phyloP scores from a whole-genome alignment of 495 filamentous ascomycete species.

The Durotheca rogersii region DNA sequence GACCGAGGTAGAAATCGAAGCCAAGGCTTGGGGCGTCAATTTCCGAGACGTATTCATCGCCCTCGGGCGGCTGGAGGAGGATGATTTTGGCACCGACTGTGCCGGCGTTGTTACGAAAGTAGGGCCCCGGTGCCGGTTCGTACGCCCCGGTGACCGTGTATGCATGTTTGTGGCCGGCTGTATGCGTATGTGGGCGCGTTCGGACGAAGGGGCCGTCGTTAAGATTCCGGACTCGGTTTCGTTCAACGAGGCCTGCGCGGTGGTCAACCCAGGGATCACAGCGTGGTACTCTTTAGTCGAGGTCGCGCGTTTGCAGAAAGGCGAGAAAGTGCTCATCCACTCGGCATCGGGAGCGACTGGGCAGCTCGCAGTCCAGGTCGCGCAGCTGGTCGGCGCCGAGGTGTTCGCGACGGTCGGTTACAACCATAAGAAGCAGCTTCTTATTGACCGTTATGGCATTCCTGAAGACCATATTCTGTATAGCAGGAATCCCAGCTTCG shows the following conservation, averaged over 20 bases:
- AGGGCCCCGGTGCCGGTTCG: slow-evolving; percentile 13
- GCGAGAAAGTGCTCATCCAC: slow-evolving; percentile 53
- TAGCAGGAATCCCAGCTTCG: slow-evolving; percentile 44
- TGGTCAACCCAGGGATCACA: slow-evolving; percentile 34
- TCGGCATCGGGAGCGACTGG: slow-evolving; percentile 47
- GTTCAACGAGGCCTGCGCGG: not conserved
- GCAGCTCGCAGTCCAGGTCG: slow-evolving; percentile 49
- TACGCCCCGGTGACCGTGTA: slow-evolving; percentile 40
- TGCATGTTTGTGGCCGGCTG: slow-evolving; percentile 32
- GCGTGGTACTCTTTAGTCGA: slow-evolving; percentile 44
- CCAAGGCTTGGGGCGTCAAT: slow-evolving; percentile 33
- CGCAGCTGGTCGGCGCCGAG: slow-evolving; percentile 47
- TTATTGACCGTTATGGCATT: slow-evolving; percentile 45
- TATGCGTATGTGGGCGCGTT: slow-evolving; percentile 24
- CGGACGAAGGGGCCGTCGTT: not conserved
- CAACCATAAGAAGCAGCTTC: slow-evolving; percentile 40
- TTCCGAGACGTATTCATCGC: slow-evolving; percentile 44
- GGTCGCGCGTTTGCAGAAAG: slow-evolving; percentile 27
- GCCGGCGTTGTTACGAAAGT: slow-evolving; percentile 37
- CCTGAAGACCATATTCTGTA: slow-evolving; percentile 50
- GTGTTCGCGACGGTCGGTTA: slow-evolving; percentile 50
- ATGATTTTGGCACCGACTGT: slow-evolving; percentile 40
- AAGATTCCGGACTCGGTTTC: slow-evolving; percentile 41
- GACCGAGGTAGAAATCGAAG: slow-evolving; percentile 33
- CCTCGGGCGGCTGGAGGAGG: slow-evolving; percentile 39